Conservation (phyloP, 2,329 filamentous ascomycete genomes). For the Didymella pomorum region DNA sequence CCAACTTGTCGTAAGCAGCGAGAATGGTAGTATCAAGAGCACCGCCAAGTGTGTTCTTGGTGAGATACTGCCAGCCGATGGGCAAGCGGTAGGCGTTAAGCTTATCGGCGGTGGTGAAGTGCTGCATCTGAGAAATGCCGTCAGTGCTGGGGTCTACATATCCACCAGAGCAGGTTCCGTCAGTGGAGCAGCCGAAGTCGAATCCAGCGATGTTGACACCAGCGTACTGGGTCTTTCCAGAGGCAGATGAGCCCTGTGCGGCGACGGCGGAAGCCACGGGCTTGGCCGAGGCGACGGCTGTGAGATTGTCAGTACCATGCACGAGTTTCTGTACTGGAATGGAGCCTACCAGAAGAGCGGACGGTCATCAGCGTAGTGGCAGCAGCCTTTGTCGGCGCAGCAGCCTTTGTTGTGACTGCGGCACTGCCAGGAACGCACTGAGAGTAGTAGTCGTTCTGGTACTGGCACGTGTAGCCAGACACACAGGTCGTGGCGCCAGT, state of each 20-base stretch:
- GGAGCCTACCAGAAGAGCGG: background rate
- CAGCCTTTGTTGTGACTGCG: background rate
- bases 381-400: background rate
- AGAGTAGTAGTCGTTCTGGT: conserved; percentile 52
- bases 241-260: background rate
- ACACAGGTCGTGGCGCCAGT: conserved; percentile 50
- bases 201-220: conserved; percentile 59
- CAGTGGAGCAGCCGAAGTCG: conserved; percentile 57
- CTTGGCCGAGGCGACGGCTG: background rate
- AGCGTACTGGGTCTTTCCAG: conserved; percentile 34
- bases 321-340: background rate
- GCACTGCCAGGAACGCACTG: conserved; percentile 47
- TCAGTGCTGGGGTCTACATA: conserved; percentile 15
- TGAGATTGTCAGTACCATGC: background rate
- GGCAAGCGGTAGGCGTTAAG: conserved; percentile 67
- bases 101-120: conserved; percentile 62
- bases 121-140: conserved; percentile 63
- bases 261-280: background rate
- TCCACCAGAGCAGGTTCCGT: conserved; percentile 35
- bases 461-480: conserved; percentile 47
- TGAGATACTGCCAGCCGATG: conserved; percentile 68
- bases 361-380: conserved; percentile 2
- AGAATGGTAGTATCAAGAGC: conserved; percentile 60
- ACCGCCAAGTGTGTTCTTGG: conserved; percentile 61
- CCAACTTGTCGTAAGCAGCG: conserved; percentile 62